These are phyloP conservation scores for Leishmania martiniquensis DNA, from an alignment of 208 protist genomes.

Conservation along the genomic window DNA sequence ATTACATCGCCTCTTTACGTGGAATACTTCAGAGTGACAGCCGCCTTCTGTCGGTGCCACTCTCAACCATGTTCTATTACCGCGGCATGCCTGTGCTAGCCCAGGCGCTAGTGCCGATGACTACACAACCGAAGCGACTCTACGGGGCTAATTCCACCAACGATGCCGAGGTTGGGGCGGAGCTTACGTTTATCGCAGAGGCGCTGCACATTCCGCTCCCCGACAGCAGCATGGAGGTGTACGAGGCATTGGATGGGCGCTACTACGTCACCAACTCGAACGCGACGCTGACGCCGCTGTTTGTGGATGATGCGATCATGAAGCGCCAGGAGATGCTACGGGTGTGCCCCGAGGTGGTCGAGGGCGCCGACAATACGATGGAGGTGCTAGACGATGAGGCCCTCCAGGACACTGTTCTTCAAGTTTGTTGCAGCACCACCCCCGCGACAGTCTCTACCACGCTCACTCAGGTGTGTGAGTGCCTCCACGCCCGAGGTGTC, in stretches of 20 bases:
- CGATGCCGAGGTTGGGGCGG: slow-evolving; percentile 72
- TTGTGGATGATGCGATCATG: slow-evolving; percentile 75
- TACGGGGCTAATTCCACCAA: slow-evolving; percentile 66
- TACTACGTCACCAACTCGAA: slow-evolving; percentile 85
- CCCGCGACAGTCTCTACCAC: not conserved
- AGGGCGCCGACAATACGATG: slow-evolving; percentile 62
- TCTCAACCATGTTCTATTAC: slow-evolving; percentile 86
- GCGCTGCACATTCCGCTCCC: slow-evolving; percentile 76
- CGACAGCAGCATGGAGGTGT: slow-evolving; percentile 69
- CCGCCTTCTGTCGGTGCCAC: slow-evolving; percentile 74
- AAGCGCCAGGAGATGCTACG: slow-evolving; percentile 83
- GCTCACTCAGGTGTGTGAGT: slow-evolving; percentile 28
- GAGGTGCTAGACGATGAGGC: slow-evolving; percentile 42
- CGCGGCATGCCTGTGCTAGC: slow-evolving; percentile 88
- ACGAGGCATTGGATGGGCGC: slow-evolving; percentile 79
- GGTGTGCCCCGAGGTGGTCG: slow-evolving; percentile 46
- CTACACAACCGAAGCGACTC: slow-evolving; percentile 49
- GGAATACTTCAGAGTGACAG: slow-evolving; percentile 76
- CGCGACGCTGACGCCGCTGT: slow-evolving; percentile 72
- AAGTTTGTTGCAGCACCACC: slow-evolving; percentile 26
- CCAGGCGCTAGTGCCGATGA: slow-evolving; percentile 87
- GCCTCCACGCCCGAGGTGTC: slow-evolving; percentile 71
- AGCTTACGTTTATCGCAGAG: slow-evolving; percentile 75
- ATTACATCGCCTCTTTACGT: slow-evolving; percentile 82
- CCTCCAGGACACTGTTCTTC: slow-evolving; percentile 47